Evolutionary conservation across 176 grass and related monocot species (phyloP).

Genomic region (Oryza glaberrima): DNA sequence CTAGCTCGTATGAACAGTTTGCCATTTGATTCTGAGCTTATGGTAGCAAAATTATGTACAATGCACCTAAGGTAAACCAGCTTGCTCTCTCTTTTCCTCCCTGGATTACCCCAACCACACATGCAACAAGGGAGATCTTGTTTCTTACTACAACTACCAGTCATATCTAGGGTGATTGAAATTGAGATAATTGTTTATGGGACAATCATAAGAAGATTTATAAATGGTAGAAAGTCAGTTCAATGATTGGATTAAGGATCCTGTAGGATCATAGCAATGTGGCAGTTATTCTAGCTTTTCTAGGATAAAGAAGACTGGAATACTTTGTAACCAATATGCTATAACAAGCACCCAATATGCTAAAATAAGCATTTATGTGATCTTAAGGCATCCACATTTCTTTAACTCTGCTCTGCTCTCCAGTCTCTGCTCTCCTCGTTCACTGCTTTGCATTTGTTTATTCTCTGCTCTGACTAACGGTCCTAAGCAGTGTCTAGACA

Average conservation of each 20-base stretch:
- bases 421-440: not conserved
- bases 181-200: not conserved
- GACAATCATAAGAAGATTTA: not conserved
- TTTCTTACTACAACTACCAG: not conserved
- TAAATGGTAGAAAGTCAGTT: not conserved
- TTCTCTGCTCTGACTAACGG: not conserved
- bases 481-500: not conserved
- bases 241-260: not conserved
- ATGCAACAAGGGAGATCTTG: not conserved
- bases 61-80: not conserved
- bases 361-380: not conserved
- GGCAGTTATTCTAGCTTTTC: not conserved
- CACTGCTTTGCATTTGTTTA: not conserved
- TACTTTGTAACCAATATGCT: not conserved
- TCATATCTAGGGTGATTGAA: not conserved
- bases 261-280: not conserved
- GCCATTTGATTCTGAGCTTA: not conserved
- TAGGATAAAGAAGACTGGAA: not conserved
- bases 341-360: not conserved
- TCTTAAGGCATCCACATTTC: not conserved
- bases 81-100: not conserved
- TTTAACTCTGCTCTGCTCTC: no score
- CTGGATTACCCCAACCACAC: not conserved
- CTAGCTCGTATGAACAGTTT: not conserved
- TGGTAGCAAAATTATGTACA: not conserved